Evolutionary conservation across 108 stramenopile species (phyloP).

Genomic region (Nannochloropsis salina): DNA sequence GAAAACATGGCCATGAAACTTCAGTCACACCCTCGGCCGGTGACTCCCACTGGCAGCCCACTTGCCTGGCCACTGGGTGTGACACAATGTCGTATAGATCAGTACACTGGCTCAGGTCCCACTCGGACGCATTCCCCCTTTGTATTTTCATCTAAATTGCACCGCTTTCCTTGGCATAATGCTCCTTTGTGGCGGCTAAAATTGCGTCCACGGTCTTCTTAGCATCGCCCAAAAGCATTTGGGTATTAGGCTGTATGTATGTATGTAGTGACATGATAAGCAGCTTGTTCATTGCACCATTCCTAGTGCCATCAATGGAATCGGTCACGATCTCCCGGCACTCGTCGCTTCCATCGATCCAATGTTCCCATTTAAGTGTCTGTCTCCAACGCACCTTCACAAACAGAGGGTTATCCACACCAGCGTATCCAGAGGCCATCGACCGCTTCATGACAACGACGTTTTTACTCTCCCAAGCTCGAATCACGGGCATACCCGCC

Average conservation of each 20-base stretch:
- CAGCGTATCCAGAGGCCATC: constrained; percentile 95
- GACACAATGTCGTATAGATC: no score
- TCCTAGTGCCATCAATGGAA: no score
- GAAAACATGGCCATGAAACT: no score
- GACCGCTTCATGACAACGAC: constrained; percentile 98
- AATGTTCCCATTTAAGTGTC: background rate
- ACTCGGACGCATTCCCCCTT: no score
- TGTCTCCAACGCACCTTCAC: constrained; percentile 61
- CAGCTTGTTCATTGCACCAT: no score
- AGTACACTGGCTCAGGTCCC: no score
- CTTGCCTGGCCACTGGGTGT: no score
- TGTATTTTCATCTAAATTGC: background rate
- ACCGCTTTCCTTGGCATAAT: constrained; percentile 11
- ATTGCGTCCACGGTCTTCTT: constrained; percentile 87
- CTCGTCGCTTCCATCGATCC: no score
- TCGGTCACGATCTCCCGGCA: no score
- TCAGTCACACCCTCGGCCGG: no score
- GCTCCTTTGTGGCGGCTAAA: constrained; percentile 64
- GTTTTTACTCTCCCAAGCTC: constrained; percentile 95
- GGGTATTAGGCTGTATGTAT: constrained; percentile 22
- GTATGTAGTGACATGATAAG: background rate
- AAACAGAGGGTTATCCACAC: constrained; percentile 97
- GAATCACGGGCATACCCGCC: constrained; percentile 91
- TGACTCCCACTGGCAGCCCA: no score
- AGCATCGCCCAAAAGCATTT: constrained; percentile 69